Evolutionary conservation across 495 filamentous ascomycete species (phyloP).

Genomic region (Aspergillus leporis): DNA sequence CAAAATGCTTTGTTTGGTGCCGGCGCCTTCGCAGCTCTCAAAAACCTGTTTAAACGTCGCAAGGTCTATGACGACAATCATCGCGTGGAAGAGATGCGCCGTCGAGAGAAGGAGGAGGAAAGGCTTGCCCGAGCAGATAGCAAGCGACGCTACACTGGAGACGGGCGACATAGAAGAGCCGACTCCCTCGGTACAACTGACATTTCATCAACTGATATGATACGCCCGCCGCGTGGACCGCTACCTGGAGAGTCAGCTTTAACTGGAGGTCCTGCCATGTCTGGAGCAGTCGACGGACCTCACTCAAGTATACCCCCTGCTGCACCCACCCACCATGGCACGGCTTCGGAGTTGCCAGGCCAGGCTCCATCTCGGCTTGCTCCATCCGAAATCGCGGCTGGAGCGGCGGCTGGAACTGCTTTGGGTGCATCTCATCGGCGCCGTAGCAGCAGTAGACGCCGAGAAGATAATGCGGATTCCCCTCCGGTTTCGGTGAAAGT

Average conservation of each 20-base stretch:
- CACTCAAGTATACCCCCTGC: slow-evolving; percentile 47
- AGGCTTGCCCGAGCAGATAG: slow-evolving; percentile 55
- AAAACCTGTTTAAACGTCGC: slow-evolving; percentile 64
- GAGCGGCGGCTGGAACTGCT: slow-evolving; percentile 45
- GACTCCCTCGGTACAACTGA: slow-evolving; percentile 44
- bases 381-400: slow-evolving; percentile 41
- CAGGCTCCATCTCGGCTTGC: slow-evolving; percentile 25
- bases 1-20: slow-evolving; percentile 67
- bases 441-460: slow-evolving; percentile 33
- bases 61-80: slow-evolving; percentile 63
- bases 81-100: slow-evolving; percentile 60
- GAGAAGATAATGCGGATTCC: slow-evolving; percentile 47
- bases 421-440: slow-evolving; percentile 36
- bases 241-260: slow-evolving; percentile 33
- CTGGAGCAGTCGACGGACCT: slow-evolving; percentile 33
- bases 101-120: slow-evolving; percentile 60
- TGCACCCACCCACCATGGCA: slow-evolving; percentile 49
- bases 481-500: slow-evolving; percentile 78
- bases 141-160: slow-evolving; percentile 55
- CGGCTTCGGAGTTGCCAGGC: slow-evolving; percentile 56
- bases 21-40: slow-evolving; percentile 63
- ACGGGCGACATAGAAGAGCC: slow-evolving; percentile 58
- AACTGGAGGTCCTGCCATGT: slow-evolving; percentile 34
- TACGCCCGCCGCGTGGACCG: slow-evolving; percentile 35
- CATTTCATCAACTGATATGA: slow-evolving; percentile 44